A percentile compares a stretch with the other conserved stretches of the same genome.
These are phyloP conservation scores for Hypomontagnella submonticulosa DNA, from an alignment of 495 filamentous ascomycete genomes.

Conservation along the genomic window DNA sequence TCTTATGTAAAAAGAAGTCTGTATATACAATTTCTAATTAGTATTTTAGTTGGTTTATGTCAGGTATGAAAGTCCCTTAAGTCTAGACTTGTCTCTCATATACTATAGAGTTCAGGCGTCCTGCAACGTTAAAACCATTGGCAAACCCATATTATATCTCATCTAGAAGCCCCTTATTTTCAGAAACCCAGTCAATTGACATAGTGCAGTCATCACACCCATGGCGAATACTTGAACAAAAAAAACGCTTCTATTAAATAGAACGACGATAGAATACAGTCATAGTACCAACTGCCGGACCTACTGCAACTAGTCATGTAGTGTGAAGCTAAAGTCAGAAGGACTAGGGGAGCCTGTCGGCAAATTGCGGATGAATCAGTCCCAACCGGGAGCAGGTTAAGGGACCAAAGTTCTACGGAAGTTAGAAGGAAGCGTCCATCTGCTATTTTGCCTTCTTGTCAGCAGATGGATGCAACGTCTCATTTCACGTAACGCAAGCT, in stretches of 20 bases:
- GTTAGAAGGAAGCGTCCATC: background rate
- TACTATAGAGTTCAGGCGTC: background rate
- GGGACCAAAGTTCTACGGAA: constrained; percentile 5
- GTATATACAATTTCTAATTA: background rate
- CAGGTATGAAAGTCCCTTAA: background rate
- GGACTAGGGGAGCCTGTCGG: constrained; percentile 20
- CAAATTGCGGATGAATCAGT: constrained; percentile 39
- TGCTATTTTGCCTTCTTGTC: background rate
- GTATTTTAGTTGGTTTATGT: background rate
- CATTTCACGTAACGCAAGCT: constrained; percentile 19
- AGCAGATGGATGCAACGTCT: constrained; percentile 28
- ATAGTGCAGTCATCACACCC: background rate
- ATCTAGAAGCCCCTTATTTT: too few species aligned
- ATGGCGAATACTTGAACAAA: background rate
- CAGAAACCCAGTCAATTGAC: too few species aligned
- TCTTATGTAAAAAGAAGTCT: background rate
- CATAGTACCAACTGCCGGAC: constrained; percentile 23
- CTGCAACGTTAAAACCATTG: constrained; percentile 5
- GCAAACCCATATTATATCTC: too few species aligned
- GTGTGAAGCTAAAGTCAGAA: constrained; percentile 15
- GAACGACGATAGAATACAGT: too few species aligned
- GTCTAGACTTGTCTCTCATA: constrained; percentile 19
- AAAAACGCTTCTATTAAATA: too few species aligned
- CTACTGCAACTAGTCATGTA: constrained; percentile 25
- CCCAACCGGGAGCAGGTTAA: constrained; percentile 10